Conservation (phyloP, 768 basidiomycete genomes). For the Pisolithus marmoratus region DNA sequence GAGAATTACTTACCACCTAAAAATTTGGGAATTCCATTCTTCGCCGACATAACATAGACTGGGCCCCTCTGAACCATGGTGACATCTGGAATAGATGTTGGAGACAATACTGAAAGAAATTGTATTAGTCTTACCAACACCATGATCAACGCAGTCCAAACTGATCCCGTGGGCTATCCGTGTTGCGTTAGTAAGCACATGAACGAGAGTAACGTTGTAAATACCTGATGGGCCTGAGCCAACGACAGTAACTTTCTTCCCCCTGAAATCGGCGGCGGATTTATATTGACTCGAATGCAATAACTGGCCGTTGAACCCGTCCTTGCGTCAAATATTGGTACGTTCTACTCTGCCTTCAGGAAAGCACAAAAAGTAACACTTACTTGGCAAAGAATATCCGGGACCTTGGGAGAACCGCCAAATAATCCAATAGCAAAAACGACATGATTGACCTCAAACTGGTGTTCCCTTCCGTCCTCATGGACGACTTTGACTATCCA, state of each 20-base stretch:
- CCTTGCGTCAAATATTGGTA: constrained; percentile 23
- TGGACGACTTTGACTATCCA: constrained; percentile 42
- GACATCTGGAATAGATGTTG: constrained; percentile 26
- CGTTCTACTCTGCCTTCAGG: neutral
- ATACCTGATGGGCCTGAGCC: constrained; percentile 59
- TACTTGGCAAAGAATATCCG: constrained; percentile 40
- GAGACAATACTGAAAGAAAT: neutral
- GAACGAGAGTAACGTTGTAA: constrained; percentile 16
- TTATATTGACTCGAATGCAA: constrained; percentile 56
- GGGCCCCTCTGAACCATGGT: constrained; percentile 48
- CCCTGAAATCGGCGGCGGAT: constrained; percentile 48
- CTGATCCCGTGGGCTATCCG: constrained; percentile 44
- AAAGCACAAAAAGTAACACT: neutral
- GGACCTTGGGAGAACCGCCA: constrained; percentile 39
- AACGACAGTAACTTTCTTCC: constrained; percentile 68
- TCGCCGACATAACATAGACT: constrained; percentile 47
- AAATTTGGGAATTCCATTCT: constrained; percentile 31
- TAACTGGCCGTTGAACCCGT: constrained; percentile 56
- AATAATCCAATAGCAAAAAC: constrained; percentile 46
- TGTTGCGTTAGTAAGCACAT: neutral
- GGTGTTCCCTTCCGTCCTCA: constrained; percentile 28
- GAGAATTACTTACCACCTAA: constrained; percentile 6
- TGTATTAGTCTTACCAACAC: constrained; percentile 32
- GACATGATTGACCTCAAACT: constrained; percentile 44
- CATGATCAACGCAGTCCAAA: constrained; percentile 38